A percentile compares a stretch with the other conserved stretches of the same genome.
These are phyloP conservation scores for Thelonectria olida DNA, from an alignment of 2,329 filamentous ascomycete species.

Conservation along the genomic window DNA sequence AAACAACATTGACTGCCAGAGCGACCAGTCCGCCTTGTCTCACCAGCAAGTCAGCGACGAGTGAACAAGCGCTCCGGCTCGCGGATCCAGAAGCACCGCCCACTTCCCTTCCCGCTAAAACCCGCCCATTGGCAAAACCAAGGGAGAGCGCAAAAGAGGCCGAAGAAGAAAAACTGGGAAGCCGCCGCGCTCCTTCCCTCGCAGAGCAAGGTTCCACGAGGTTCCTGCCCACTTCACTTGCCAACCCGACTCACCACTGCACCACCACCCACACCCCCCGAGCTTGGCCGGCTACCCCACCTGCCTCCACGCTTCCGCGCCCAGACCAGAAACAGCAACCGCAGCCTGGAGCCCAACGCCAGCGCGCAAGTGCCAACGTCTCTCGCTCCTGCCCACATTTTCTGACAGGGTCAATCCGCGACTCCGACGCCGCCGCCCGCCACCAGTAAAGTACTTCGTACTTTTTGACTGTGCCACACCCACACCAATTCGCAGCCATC, in stretches of 20 bases:
- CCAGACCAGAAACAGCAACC: slow-evolving; percentile 34
- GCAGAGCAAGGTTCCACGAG: slow-evolving; percentile 6
- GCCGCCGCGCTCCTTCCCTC: neutral
- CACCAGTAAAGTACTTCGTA: slow-evolving; percentile 31
- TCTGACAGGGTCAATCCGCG: slow-evolving; percentile 21
- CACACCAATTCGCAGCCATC: slow-evolving; percentile 17
- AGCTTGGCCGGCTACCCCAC: slow-evolving; percentile 2
- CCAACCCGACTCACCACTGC: neutral
- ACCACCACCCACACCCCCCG: neutral
- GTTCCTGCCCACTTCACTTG: slow-evolving; percentile 13
- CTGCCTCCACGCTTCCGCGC: slow-evolving; percentile 13
- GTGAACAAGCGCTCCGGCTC: slow-evolving; percentile 2
- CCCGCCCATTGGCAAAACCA: neutral
- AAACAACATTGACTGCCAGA: slow-evolving; percentile 9
- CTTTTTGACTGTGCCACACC: slow-evolving; percentile 35
- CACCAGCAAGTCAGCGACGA: slow-evolving; percentile 8
- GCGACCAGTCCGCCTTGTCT: slow-evolving; percentile 29
- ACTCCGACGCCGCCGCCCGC: slow-evolving; percentile 37
- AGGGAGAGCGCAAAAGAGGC: neutral
- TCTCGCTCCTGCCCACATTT: slow-evolving; percentile 16
- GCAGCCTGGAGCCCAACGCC: slow-evolving; percentile 31
- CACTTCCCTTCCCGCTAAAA: slow-evolving; percentile 2
- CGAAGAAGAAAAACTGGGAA: slow-evolving; percentile 16
- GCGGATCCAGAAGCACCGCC: slow-evolving; percentile 10
- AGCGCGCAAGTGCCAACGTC: slow-evolving; percentile 22